Evolutionary conservation across 768 basidiomycete species (phyloP), one percentile per base, ranked within the genome.

Genomic region (Psilocybe cubensis): DNA sequence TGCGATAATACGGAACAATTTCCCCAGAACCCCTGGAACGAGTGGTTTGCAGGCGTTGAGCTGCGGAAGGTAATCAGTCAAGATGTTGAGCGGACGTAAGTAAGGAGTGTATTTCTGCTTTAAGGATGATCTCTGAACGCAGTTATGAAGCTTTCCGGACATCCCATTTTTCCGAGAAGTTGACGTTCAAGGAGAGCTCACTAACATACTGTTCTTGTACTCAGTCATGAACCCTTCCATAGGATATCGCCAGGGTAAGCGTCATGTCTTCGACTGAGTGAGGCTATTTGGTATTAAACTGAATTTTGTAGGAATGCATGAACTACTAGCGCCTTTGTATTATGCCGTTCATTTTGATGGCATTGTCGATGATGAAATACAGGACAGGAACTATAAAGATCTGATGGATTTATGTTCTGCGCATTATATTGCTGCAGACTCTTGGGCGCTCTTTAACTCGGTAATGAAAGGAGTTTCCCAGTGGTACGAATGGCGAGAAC

Each of bases 51-150:
- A 25, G 84, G 94, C 38, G 81, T 95, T 17, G 97, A 98, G 57
- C 76, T 98, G 35, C 82, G 95, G 31, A 94, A 89, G 69, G 92
- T 86, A 11, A 97, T 99, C 46, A 74, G 85, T 35, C 94, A 97
- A 72, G 97, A 99, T 68, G 97, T 99, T 0, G 94, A 97, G 64
- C 81, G 97, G 66, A 98, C 97, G 88, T 95, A 72, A 72, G 92
- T 77, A 45, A 20, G 18, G 21, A 44, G 9, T 38, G 23, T 27
- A 59, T 41, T 50, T 49, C 56, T 56, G 40, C 52, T 24, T 40
- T 23, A 54, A 25, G 25, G n/a, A 18, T 18, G 17, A n/a, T 33
- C 54, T 42, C 59, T 29, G 17, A 14, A 40, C 57, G 11, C 49
- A 43, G 21, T 44, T 50, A n/a, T 25, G n/a, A 65, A 96, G 92